Evolutionary conservation across 768 basidiomycete species (phyloP).

Genomic region (Boletellus ananas): DNA sequence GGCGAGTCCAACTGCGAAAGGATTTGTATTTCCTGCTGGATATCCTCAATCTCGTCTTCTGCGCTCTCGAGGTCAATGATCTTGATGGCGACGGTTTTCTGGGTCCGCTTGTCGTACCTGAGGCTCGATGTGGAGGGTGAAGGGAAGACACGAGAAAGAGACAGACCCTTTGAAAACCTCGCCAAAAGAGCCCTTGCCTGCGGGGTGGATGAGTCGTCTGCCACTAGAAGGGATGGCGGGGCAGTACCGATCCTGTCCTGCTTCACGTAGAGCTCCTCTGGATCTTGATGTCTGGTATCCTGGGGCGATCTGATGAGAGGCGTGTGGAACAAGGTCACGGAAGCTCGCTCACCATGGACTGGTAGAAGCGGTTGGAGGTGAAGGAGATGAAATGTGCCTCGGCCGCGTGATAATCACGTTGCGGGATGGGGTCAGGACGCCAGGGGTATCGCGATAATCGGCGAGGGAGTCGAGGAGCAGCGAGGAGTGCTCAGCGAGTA

Average conservation of each 20-base stretch:
- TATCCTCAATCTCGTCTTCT: conserved; percentile 99
- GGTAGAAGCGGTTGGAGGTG: neutral
- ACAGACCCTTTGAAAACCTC: conserved; percentile 97
- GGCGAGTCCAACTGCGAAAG: conserved; percentile 94
- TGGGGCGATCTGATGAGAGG: conserved; percentile 27
- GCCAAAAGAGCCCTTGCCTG: conserved; percentile 98
- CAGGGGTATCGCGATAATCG: conserved; percentile 7
- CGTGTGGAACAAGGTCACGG: neutral
- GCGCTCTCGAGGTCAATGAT: conserved; percentile 99
- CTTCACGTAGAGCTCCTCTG: conserved; percentile 94
- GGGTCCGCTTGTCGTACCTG: conserved; percentile 93
- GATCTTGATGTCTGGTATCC: conserved; percentile 78
- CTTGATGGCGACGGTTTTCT: conserved; percentile 98
- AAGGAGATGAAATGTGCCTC: neutral
- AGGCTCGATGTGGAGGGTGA: conserved; percentile 4
- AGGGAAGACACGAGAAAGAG: conserved; percentile 4
- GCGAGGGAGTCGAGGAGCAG: conserved; percentile 6
- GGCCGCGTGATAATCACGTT: conserved; percentile 15
- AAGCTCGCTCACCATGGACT: conserved; percentile 21
- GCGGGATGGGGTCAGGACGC: neutral
- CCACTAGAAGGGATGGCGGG: conserved; percentile 5
- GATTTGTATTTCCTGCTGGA: conserved; percentile 98
- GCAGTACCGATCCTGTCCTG: conserved; percentile 91
- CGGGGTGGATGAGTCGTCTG: conserved; percentile 14
- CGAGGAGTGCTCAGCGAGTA: neutral